Conservation (phyloP, 2,329 filamentous ascomycete species). For the Botrytis medusae region DNA sequence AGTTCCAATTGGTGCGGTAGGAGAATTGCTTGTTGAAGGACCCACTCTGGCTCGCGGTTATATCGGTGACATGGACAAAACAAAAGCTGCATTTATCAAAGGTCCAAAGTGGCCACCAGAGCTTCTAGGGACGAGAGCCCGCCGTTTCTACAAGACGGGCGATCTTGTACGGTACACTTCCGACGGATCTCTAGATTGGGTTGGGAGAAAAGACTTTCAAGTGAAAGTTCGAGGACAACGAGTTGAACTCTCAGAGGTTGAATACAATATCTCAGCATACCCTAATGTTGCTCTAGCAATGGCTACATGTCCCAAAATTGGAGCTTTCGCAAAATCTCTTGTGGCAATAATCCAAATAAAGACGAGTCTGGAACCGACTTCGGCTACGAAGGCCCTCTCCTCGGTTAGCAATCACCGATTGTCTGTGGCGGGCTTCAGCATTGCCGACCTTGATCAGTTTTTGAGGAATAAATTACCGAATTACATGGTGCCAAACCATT, state of each 20-base stretch:
- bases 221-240: slow-evolving; percentile 65
- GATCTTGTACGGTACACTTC: slow-evolving; percentile 55
- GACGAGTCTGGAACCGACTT: not conserved
- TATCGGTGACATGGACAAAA: slow-evolving; percentile 42
- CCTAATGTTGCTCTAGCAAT: slow-evolving; percentile 10
- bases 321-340: slow-evolving; percentile 13
- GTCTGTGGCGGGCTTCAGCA: not conserved
- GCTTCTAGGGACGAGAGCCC: slow-evolving; percentile 29
- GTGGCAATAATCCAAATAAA: slow-evolving; percentile 18
- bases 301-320: slow-evolving; percentile 14
- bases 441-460: slow-evolving; percentile 3
- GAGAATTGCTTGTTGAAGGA: slow-evolving; percentile 44
- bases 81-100: slow-evolving; percentile 41
- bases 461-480: slow-evolving; percentile 22
- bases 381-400: not conserved
- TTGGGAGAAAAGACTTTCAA: slow-evolving; percentile 63
- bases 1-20: slow-evolving; percentile 39
- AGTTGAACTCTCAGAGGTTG: slow-evolving; percentile 63
- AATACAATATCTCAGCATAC: slow-evolving; percentile 32
- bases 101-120: slow-evolving; percentile 35
- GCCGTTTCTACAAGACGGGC: slow-evolving; percentile 58
- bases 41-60: slow-evolving; percentile 44
- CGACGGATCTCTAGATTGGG: slow-evolving; percentile 59
- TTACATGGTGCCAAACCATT: slow-evolving; percentile 31
- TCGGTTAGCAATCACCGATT: slow-evolving; percentile 4